Conservation (phyloP, 2,329 filamentous ascomycete species). For the Clonostachys solani region DNA sequence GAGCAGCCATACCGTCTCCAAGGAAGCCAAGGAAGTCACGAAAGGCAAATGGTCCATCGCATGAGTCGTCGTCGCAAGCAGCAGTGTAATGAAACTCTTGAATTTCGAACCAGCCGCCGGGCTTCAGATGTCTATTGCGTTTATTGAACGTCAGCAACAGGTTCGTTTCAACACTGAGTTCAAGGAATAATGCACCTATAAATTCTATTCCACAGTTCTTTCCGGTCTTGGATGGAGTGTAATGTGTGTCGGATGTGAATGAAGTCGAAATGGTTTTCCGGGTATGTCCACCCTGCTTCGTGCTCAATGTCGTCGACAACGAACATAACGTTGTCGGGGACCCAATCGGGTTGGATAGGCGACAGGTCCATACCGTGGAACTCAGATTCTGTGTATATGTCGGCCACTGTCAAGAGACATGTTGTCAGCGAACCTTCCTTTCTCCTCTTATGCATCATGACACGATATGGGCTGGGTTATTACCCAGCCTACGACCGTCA, state of each 20-base stretch:
- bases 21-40: slow-evolving; percentile 36
- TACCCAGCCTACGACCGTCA: too few species aligned
- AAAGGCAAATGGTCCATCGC: slow-evolving; percentile 37
- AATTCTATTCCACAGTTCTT: neutral
- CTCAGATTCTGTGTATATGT: slow-evolving; percentile 34
- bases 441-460: too few species aligned
- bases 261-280: slow-evolving; percentile 30
- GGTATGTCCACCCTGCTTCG: slow-evolving; percentile 32
- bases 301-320: slow-evolving; percentile 62
- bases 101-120: slow-evolving; percentile 4
- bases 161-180: neutral
- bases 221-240: slow-evolving; percentile 17
- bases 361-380: slow-evolving; percentile 52
- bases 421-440: neutral
- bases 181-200: slow-evolving; percentile 5
- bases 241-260: slow-evolving; percentile 25
- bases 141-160: neutral
- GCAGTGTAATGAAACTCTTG: neutral
- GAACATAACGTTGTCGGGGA: slow-evolving; percentile 60
- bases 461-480: too few species aligned
- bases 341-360: slow-evolving; percentile 53
- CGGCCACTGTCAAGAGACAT: slow-evolving; percentile 32
- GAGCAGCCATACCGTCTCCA: neutral
- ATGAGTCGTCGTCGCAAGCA: slow-evolving; percentile 38
- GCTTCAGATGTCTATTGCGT: slow-evolving; percentile 7